A percentile compares a stretch with the other conserved stretches of the same genome.
These are phyloP conservation scores for Fusarium falciforme DNA, from an alignment of 2,329 filamentous ascomycete genomes.

Conservation along the genomic window DNA sequence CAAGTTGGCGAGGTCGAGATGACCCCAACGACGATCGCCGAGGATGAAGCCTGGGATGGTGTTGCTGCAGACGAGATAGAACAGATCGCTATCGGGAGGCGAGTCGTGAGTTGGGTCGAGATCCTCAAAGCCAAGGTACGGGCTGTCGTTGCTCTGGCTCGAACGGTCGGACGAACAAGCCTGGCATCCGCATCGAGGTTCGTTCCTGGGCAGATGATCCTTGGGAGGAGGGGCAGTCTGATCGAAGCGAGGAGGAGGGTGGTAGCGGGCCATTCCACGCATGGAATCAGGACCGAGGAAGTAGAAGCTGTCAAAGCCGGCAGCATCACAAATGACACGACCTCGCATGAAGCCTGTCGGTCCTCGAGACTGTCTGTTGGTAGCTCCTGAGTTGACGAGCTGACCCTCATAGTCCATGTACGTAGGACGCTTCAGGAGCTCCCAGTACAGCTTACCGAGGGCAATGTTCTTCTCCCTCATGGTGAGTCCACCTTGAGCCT, in stretches of 20 bases:
- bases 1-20: conserved; percentile 54
- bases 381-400: conserved; percentile 48
- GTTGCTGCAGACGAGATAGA: conserved; percentile 57
- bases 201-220: conserved; percentile 55
- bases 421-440: conserved; percentile 56
- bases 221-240: conserved; percentile 32
- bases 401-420: conserved; percentile 61
- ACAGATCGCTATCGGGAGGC: conserved; percentile 56
- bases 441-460: conserved; percentile 60
- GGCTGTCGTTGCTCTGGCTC: conserved; percentile 40
- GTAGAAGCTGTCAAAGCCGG: conserved; percentile 54
- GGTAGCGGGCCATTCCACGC: conserved; percentile 26
- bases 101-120: conserved; percentile 50
- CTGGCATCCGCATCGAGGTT: conserved; percentile 56
- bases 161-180: conserved; percentile 46
- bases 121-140: conserved; percentile 55
- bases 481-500: conserved; percentile 45
- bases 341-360: conserved; percentile 53
- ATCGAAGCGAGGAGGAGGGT: conserved; percentile 15
- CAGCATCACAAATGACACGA: conserved; percentile 57
- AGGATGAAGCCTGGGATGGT: conserved; percentile 61
- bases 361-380: conserved; percentile 42
- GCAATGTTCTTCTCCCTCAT: conserved; percentile 53
- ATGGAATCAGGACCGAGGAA: conserved; percentile 40
- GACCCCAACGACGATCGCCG: conserved; percentile 57